Evolutionary conservation across 805 yeast species (phyloP).

Genomic region (Blastobotrys chiropterorum): DNA sequence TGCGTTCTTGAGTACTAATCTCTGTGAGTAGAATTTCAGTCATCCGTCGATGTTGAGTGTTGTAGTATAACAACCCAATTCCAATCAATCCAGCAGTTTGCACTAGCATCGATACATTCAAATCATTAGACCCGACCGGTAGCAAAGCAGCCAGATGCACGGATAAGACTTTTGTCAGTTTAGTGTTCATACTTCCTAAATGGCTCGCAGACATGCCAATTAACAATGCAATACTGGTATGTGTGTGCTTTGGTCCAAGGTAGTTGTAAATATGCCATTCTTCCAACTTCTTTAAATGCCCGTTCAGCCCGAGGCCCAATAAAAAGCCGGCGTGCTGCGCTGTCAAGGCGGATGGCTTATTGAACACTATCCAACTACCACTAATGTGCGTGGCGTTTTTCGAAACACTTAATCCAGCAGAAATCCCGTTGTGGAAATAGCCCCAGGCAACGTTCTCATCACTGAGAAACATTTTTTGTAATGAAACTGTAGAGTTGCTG

Average conservation of each 20-base stretch:
- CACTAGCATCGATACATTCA: slow-evolving; percentile 74
- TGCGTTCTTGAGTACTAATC: slow-evolving; percentile 28
- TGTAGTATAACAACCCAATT: slow-evolving; percentile 75
- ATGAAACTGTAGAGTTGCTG: slow-evolving; percentile 53
- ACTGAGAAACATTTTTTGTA: slow-evolving; percentile 50
- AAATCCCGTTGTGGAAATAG: slow-evolving; percentile 84
- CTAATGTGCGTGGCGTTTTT: slow-evolving; percentile 59
- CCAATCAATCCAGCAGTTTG: slow-evolving; percentile 92
- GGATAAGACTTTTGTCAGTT: slow-evolving; percentile 81
- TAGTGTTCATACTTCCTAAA: slow-evolving; percentile 75
- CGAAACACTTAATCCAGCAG: slow-evolving; percentile 76
- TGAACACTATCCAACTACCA: slow-evolving; percentile 90
- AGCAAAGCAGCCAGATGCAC: slow-evolving; percentile 89
- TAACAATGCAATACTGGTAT: slow-evolving; percentile 78
- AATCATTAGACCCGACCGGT: slow-evolving; percentile 85
- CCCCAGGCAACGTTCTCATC: slow-evolving; percentile 65
- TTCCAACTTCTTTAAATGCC: slow-evolving; percentile 74
- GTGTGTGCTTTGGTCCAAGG: slow-evolving; percentile 79
- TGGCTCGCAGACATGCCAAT: slow-evolving; percentile 91
- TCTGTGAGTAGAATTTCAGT: slow-evolving; percentile 72
- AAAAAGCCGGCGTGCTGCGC: slow-evolving; percentile 93
- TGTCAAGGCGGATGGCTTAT: slow-evolving; percentile 64
- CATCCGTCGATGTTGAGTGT: slow-evolving; percentile 78
- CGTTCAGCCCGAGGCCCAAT: slow-evolving; percentile 87
- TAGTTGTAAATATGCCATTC: slow-evolving; percentile 97